Conservation (phyloP, 805 yeast species). For the Teunomyces funiuensis region DNA sequence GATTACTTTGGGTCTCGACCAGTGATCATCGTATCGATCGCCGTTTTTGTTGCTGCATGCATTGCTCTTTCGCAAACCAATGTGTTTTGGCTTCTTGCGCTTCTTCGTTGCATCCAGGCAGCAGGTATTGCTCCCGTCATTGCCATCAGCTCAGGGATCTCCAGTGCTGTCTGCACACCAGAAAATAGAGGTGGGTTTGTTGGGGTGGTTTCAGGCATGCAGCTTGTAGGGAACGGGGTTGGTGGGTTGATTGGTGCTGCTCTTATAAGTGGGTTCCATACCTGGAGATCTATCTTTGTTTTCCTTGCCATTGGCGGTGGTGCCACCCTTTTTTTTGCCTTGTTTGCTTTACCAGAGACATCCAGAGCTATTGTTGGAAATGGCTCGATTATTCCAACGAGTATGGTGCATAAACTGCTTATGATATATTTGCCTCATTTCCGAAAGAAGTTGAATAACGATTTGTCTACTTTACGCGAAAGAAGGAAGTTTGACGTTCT, state of each 20-base stretch:
- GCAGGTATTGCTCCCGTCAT: conserved; percentile 76
- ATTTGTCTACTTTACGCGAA: conserved; percentile 9
- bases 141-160: conserved; percentile 66
- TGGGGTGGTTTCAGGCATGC: conserved; percentile 64
- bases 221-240: conserved; percentile 71
- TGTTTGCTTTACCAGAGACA: conserved; percentile 66
- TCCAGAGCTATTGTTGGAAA: conserved; percentile 72
- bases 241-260: conserved; percentile 72
- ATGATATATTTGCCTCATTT: conserved; percentile 27
- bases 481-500: conserved; percentile 8
- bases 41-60: conserved; percentile 59
- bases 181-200: conserved; percentile 69
- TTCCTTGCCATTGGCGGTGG: conserved; percentile 69
- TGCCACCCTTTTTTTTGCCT: conserved; percentile 26
- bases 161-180: conserved; percentile 72
- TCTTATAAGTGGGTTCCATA: conserved; percentile 22
- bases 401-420: conserved; percentile 43
- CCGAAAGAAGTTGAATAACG: conserved; percentile 10
- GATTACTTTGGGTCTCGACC: conserved; percentile 77
- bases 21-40: conserved; percentile 51
- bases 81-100: conserved; percentile 58
- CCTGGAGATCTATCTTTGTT: conserved; percentile 81
- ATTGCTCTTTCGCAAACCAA: conserved; percentile 63
- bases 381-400: conserved; percentile 60
- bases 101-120: conserved; percentile 75